Conservation (phyloP, 768 basidiomycete genomes). For the Albatrellus ellisii region DNA sequence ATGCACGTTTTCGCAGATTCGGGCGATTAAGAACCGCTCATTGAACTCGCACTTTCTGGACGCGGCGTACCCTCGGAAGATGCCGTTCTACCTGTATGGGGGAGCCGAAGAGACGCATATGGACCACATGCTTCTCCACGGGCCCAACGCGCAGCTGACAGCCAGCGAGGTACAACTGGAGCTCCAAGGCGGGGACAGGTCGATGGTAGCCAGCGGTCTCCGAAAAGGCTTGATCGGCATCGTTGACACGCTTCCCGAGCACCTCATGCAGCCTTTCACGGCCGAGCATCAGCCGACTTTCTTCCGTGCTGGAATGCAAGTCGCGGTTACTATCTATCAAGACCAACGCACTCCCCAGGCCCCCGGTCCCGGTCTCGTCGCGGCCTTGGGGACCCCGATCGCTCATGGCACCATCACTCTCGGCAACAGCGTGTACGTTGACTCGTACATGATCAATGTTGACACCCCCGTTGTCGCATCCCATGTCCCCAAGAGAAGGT, state of each 20-base stretch:
- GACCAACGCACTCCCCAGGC: slow-evolving; percentile 5
- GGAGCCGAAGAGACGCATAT: slow-evolving; percentile 19
- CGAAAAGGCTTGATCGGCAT: slow-evolving; percentile 10
- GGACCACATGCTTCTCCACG: slow-evolving; percentile 20
- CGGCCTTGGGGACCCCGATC: slow-evolving; percentile 5
- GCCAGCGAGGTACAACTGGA: slow-evolving; percentile 11
- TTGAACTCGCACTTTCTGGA: slow-evolving; percentile 20
- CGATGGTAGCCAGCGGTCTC: slow-evolving; percentile 6
- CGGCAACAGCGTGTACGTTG: slow-evolving; percentile 7
- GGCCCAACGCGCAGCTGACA: slow-evolving; percentile 15
- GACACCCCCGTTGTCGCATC: slow-evolving; percentile 1
- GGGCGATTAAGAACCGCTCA: slow-evolving; percentile 20
- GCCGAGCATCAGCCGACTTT: slow-evolving; percentile 1
- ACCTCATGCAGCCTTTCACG: slow-evolving; percentile 13
- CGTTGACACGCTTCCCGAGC: slow-evolving; percentile 12
- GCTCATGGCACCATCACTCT: slow-evolving; percentile 12
- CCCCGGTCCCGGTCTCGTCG: slow-evolving; percentile 10
- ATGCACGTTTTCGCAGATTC: slow-evolving; percentile 17
- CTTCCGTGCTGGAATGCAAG: slow-evolving; percentile 9
- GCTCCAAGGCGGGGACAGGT: slow-evolving; percentile 3
- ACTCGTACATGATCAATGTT: slow-evolving; percentile 10
- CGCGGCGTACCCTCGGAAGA: slow-evolving; percentile 18
- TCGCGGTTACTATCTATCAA: slow-evolving; percentile 8
- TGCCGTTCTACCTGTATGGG: slow-evolving; percentile 31
- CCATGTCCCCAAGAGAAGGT: slow-evolving; percentile 3